Conservation (phyloP, 371 early-diverging fungal genomes). For the Rhizomucor pusillus region DNA sequence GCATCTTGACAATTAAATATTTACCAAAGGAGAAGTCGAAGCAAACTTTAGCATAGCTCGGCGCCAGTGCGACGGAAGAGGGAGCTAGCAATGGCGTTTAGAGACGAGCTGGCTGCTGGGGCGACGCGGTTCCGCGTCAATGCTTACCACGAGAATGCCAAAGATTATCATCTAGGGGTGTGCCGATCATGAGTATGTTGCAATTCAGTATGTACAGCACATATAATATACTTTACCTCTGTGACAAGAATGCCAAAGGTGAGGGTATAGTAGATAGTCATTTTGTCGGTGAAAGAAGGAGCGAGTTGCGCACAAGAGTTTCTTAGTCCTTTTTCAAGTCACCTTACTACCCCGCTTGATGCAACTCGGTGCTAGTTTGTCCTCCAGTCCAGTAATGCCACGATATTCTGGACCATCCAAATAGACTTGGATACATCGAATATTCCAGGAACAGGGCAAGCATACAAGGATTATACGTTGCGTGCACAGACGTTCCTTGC, state of each 20-base stretch:
- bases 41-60: conserved; percentile 51
- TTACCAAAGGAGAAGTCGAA: conserved; percentile 46
- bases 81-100: conserved; percentile 31
- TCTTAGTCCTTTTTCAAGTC: not conserved
- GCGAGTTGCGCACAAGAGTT: conserved; percentile 7
- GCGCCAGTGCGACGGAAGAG: conserved; percentile 63
- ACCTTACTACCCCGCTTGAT: too few relatives aligned
- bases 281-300: conserved; percentile 5
- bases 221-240: conserved; percentile 30
- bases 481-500: too few relatives aligned
- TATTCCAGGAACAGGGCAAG: too few relatives aligned
- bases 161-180: conserved; percentile 47
- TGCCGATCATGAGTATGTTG: too few relatives aligned
- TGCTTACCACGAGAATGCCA: conserved; percentile 45
- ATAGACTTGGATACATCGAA: too few relatives aligned
- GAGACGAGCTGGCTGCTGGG: not conserved
- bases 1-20: not conserved
- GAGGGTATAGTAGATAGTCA: conserved; percentile 51
- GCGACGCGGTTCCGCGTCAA: not conserved
- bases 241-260: conserved; percentile 38
- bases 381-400: too few relatives aligned
- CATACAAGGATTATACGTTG: too few relatives aligned
- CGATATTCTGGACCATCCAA: too few relatives aligned
- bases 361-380: too few relatives aligned
- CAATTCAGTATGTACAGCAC: not conserved